A percentile compares a stretch with the other conserved stretches of the same genome.
Evolutionary conservation across 1,139 yeast genomes (phyloP).

Genomic region (Hyphopichia buzzinii): DNA sequence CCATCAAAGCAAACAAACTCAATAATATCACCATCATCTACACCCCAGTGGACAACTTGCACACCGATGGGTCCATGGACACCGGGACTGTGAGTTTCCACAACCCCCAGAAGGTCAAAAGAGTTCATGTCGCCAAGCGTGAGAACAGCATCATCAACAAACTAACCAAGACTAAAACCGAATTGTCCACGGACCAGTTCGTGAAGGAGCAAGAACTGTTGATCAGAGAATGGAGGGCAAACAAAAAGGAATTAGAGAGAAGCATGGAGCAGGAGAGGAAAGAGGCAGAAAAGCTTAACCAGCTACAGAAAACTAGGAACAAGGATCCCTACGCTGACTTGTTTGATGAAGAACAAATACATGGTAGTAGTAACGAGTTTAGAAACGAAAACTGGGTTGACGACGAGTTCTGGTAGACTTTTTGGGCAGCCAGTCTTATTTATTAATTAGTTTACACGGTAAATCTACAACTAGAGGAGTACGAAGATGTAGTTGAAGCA

Average conservation of each 20-base stretch:
- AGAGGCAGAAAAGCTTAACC: slow-evolving; percentile 20
- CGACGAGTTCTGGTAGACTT: slow-evolving; percentile 58
- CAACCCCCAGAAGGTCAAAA: slow-evolving; percentile 52
- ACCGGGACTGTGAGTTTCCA: slow-evolving; percentile 81
- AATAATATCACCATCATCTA: slow-evolving; percentile 68
- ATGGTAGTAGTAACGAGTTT: slow-evolving; percentile 50
- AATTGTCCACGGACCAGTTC: slow-evolving; percentile 45
- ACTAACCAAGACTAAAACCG: slow-evolving; percentile 61
- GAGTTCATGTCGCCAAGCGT: slow-evolving; percentile 54
- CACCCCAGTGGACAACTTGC: slow-evolving; percentile 75
- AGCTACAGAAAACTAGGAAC: slow-evolving; percentile 28
- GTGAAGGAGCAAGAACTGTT: slow-evolving; percentile 46
- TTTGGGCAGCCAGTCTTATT: no score
- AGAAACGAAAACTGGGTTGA: slow-evolving; percentile 60
- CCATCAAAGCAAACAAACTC: slow-evolving; percentile 74
- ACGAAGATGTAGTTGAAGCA: no score
- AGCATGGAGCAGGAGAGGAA: slow-evolving; percentile 25
- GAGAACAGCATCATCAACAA: slow-evolving; percentile 66
- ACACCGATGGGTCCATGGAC: slow-evolving; percentile 73
- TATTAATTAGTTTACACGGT: no score
- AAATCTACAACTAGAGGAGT: no score
- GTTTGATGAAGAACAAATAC: slow-evolving; percentile 48
- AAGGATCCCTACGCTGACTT: slow-evolving; percentile 58
- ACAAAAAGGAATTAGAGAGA: slow-evolving; percentile 33
- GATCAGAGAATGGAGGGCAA: slow-evolving; percentile 33